A percentile compares a stretch with the other conserved stretches of the same genome.
These are phyloP conservation scores for Backusella morwellensis DNA, from an alignment of 192 early-diverging fungal species.

Conservation along the genomic window DNA sequence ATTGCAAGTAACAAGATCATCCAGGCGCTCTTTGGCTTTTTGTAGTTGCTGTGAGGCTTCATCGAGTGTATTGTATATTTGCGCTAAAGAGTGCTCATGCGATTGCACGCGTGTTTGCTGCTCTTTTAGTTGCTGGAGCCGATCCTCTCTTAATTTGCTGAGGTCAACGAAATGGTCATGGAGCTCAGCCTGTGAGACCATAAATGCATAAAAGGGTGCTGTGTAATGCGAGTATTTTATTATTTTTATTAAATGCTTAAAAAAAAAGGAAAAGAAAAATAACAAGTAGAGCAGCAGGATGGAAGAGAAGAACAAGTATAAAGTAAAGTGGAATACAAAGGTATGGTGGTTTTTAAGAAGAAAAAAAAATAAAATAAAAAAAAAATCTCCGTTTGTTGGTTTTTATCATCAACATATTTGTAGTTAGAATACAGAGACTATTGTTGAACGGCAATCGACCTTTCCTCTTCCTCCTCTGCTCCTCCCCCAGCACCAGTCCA, in stretches of 20 bases:
- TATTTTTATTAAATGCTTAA: not conserved
- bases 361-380: not conserved
- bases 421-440: not conserved
- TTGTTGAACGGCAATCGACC: not conserved
- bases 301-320: not conserved
- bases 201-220: not conserved
- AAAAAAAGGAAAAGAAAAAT: not conserved
- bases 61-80: not conserved
- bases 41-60: not conserved
- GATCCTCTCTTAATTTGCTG: constrained; percentile 8
- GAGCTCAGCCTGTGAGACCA: not conserved
- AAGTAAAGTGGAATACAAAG: not conserved
- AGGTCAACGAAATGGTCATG: constrained; percentile 1
- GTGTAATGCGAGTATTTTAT: too few species aligned
- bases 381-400: not conserved
- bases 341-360: not conserved
- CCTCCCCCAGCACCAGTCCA: not conserved
- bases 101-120: not conserved
- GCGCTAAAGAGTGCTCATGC: not conserved
- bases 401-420: not conserved
- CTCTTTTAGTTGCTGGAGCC: not conserved
- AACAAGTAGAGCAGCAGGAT: not conserved
- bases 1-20: not conserved
- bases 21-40: not conserved
- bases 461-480: not conserved